Conservation (phyloP, 1,284 basidiomycete genomes). For the Malassezia arunalokei region DNA sequence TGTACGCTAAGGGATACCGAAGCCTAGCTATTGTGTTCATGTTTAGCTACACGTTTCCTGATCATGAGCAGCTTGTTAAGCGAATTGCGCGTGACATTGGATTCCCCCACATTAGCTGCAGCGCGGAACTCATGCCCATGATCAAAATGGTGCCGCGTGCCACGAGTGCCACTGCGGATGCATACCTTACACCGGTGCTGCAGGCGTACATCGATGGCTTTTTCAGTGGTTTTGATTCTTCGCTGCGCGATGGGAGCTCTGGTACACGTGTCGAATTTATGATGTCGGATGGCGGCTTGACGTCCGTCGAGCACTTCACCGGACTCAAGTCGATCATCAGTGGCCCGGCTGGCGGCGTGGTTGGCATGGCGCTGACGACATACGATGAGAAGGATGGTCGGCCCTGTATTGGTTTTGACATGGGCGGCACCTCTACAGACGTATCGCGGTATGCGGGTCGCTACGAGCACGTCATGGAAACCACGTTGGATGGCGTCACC, state of each 20-base stretch:
- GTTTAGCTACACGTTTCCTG: conserved; percentile 82
- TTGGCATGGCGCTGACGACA: conserved; percentile 70
- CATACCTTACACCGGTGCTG: conserved; percentile 85
- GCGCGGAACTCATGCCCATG: conserved; percentile 77
- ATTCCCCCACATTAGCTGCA: conserved; percentile 77
- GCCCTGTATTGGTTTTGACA: conserved; percentile 55
- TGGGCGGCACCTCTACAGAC: conserved; percentile 70
- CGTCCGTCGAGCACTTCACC: conserved; percentile 70
- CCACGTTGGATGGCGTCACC: conserved; percentile 75
- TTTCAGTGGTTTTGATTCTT: conserved; percentile 71
- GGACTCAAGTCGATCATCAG: conserved; percentile 77
- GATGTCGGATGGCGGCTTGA: conserved; percentile 57
- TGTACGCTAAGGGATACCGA: conserved; percentile 66
- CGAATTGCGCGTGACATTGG: conserved; percentile 64
- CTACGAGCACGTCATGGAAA: conserved; percentile 79
- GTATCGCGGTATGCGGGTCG: conserved; percentile 74
- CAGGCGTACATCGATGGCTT: conserved; percentile 79
- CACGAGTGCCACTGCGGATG: conserved; percentile 82
- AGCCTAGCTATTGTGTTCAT: conserved; percentile 74
- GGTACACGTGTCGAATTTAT: conserved; percentile 44
- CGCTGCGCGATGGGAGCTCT: conserved; percentile 51
- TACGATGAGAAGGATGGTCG: conserved; percentile 59
- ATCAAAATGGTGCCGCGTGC: conserved; percentile 81
- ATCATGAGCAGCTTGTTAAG: conserved; percentile 65
- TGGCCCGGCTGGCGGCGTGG: conserved; percentile 77